Percentiles rank a stretch among this genome's conserved stretches.
Evolutionary conservation across 495 filamentous ascomycete species (phyloP).

Genomic region (Daldinia decipiens): DNA sequence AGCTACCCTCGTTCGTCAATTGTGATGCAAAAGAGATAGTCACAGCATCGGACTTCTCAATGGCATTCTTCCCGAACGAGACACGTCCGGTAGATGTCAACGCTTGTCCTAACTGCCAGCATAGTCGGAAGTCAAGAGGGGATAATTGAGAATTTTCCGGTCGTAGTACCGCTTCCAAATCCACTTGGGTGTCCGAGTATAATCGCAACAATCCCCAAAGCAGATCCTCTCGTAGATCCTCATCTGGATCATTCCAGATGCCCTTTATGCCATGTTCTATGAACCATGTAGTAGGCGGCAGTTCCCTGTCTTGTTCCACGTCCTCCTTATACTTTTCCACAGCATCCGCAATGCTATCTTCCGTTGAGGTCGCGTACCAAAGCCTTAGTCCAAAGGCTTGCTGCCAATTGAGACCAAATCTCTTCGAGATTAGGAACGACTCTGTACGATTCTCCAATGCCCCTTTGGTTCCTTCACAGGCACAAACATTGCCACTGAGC

Average conservation of each 20-base stretch:
- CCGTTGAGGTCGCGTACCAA: conserved; percentile 78
- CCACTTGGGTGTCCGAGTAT: conserved; percentile 65
- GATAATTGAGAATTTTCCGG: conserved; percentile 70
- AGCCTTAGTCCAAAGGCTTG: conserved; percentile 90
- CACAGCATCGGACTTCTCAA: conserved; percentile 69
- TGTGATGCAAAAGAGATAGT: conserved; percentile 77
- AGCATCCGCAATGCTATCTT: conserved; percentile 74
- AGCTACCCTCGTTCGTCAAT: conserved; percentile 72
- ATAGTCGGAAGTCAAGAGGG: conserved; percentile 75
- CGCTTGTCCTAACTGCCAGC: conserved; percentile 79
- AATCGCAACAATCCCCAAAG: conserved; percentile 87
- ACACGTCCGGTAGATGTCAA: conserved; percentile 61
- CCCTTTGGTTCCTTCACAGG: conserved; percentile 78
- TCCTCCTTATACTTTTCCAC: conserved; percentile 75
- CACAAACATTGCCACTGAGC: conserved; percentile 82
- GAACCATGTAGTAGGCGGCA: conserved; percentile 70
- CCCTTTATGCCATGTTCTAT: conserved; percentile 58
- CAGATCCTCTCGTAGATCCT: conserved; percentile 73
- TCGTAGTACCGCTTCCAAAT: conserved; percentile 65
- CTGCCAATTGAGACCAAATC: conserved; percentile 89
- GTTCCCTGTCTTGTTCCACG: conserved; percentile 68
- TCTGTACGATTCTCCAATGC: conserved; percentile 78
- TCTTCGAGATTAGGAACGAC: conserved; percentile 79
- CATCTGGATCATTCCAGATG: conserved; percentile 61
- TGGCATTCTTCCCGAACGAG: conserved; percentile 53